These are phyloP conservation scores for Lepidium africanum DNA, from an alignment of 345 rosid genomes.

Conservation along the genomic window DNA sequence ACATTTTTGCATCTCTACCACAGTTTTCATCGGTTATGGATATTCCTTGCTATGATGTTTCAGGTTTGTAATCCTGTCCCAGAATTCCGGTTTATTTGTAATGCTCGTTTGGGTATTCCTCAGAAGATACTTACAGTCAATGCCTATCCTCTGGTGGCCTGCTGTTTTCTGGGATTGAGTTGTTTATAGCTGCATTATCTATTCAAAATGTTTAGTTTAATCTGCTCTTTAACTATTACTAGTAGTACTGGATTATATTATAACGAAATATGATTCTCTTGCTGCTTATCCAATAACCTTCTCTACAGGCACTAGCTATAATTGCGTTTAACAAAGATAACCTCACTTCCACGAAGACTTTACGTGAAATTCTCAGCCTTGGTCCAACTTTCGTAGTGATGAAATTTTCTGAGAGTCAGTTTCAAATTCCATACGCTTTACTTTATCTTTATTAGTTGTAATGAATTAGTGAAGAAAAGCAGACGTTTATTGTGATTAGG, in stretches of 20 bases:
- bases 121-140: neutral
- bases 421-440: neutral
- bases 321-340: slow-evolving; percentile 69
- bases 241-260: neutral
- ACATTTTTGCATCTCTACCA: slow-evolving; percentile 94
- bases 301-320: slow-evolving; percentile 65
- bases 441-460: neutral
- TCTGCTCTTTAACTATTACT: neutral
- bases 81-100: neutral
- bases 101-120: neutral
- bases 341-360: slow-evolving; percentile 45
- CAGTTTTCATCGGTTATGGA: slow-evolving; percentile 97
- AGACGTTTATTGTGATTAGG: slow-evolving; percentile 39
- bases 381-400: slow-evolving; percentile 94
- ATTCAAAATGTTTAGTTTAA: neutral
- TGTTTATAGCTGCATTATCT: neutral
- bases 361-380: slow-evolving; percentile 71
- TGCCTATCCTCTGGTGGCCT: neutral
- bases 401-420: slow-evolving; percentile 87
- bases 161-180: neutral
- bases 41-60: slow-evolving; percentile 94
- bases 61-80: slow-evolving; percentile 50
- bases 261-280: neutral
- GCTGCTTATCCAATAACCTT: slow-evolving; percentile 10
- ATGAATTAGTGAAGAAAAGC: neutral